Evolutionary conservation across 2,329 filamentous ascomycete species (phyloP).

Genomic region (Ploettnerulaceae sp.): DNA sequence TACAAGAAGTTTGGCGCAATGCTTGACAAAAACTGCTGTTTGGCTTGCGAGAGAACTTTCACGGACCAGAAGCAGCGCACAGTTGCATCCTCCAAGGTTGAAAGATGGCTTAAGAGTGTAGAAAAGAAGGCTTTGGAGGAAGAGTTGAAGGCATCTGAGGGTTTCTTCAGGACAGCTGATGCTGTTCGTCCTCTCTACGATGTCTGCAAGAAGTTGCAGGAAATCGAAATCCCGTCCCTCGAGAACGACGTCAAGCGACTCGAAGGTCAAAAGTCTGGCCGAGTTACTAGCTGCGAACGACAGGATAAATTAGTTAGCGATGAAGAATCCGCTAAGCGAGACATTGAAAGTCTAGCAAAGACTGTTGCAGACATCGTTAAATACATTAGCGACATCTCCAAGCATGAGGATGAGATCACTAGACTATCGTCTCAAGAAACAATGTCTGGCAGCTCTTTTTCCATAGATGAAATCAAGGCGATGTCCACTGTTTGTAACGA

Average conservation of each 20-base stretch:
- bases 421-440: constrained; percentile 73
- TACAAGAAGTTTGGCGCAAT: constrained; percentile 63
- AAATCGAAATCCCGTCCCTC: constrained; percentile 64
- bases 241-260: constrained; percentile 58
- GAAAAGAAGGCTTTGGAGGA: constrained; percentile 58
- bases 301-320: constrained; percentile 63
- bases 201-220: constrained; percentile 62
- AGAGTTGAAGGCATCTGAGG: constrained; percentile 48
- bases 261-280: constrained; percentile 55
- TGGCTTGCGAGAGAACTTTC: constrained; percentile 70
- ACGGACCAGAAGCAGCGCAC: constrained; percentile 54
- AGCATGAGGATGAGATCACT: constrained; percentile 67
- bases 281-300: constrained; percentile 59
- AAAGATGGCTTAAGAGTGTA: constrained; percentile 56
- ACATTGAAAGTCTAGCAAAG: constrained; percentile 71
- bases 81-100: constrained; percentile 62
- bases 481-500: constrained; percentile 64
- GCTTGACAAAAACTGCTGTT: constrained; percentile 67
- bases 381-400: constrained; percentile 65
- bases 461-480: constrained; percentile 79
- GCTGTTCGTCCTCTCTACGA: constrained; percentile 66
- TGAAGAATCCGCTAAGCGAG: constrained; percentile 60
- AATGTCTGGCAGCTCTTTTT: constrained; percentile 58
- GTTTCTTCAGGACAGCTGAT: constrained; percentile 54
- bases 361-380: constrained; percentile 72